A percentile compares a stretch with the other conserved stretches of the same genome.
These are phyloP conservation scores for Podila minutissima DNA, from an alignment of 192 early-diverging fungal genomes.

Conservation along the genomic window DNA sequence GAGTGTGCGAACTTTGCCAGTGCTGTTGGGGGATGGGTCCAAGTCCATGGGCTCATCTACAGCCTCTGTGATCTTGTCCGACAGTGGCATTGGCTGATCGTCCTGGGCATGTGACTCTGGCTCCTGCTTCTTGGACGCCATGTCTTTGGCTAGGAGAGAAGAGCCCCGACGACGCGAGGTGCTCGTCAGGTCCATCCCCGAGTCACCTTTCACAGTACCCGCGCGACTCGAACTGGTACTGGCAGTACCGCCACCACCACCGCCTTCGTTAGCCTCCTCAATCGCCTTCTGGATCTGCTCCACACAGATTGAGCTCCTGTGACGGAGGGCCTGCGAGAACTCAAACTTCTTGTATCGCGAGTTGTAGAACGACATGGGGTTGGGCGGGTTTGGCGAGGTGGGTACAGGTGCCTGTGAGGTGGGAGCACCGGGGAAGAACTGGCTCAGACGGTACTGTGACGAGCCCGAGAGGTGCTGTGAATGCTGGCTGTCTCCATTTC, in stretches of 20 bases:
- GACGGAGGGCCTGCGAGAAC: conserved; percentile 35
- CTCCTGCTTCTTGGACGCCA: not conserved
- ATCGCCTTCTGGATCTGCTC: conserved; percentile 45
- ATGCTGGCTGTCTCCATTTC: not conserved
- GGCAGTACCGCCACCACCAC: not conserved
- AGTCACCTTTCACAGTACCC: too few relatives aligned
- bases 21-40: not conserved
- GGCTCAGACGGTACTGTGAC: conserved; percentile 39
- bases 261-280: conserved; percentile 5
- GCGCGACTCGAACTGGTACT: not conserved
- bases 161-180: too few relatives aligned
- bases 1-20: not conserved
- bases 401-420: not conserved
- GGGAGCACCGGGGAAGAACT: conserved; percentile 12
- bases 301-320: conserved; percentile 39
- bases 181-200: too few relatives aligned
- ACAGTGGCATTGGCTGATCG: not conserved
- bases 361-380: conserved; percentile 36
- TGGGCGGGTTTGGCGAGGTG: not conserved
- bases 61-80: not conserved
- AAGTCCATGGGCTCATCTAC: not conserved
- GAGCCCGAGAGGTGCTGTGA: conserved; percentile 17
- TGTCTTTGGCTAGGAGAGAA: too few relatives aligned
- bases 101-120: not conserved
- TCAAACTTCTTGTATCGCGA: conserved; percentile 56